Evolutionary conservation across 495 filamentous ascomycete genomes (phyloP), one percentile per base, ranked within the genome.

Genomic region (Immersiella caudata): DNA sequence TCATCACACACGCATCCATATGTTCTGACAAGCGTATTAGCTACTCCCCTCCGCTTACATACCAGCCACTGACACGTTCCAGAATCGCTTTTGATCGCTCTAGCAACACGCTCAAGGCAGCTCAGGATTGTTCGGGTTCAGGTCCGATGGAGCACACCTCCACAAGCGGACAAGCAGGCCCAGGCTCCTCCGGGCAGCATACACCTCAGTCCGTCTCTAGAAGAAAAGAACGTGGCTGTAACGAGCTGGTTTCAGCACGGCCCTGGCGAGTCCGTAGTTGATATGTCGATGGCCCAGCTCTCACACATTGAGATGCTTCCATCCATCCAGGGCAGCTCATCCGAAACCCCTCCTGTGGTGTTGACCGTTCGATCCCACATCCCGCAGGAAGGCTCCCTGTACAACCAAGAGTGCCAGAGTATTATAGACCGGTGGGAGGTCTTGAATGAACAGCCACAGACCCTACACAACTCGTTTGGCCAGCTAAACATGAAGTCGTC

Each of bases 401-500:
- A 85, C 36, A 82, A 85, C 33, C 85, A 88, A 69, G 87, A 87
- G 20, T 78, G 84, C 3, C 83, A 86, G 66, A 93, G 87, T 69
- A 83, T 92, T 29, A 85, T 96, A 62, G 88, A 89, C 33, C 85
- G 89, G 64, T 96, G 92, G 93, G 89, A 93, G 68, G 74, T 95
- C n/a, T 79, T 88, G 9, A 79, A 75, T 46, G 82, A 87, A 20
- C 81, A 86, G 35, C 82, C 85, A 25, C 82, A 85, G 55, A 79
- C 78, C 7, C 80, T 94, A 12, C 90, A 94, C 72, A 75, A 88
- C 1, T 89, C 88, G 60, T 94, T 96, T 70, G 88, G 90, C 63
- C 90, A 93, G 70, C 80, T 94, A 40, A 82, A 86, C 5, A 82
- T 84, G 86, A 84, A 73, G 84, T 82, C 60, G 16, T 33, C 70